These are phyloP conservation scores for Paraphoma sp. DNA, from an alignment of 2,329 filamentous ascomycete genomes.

Conservation along the genomic window DNA sequence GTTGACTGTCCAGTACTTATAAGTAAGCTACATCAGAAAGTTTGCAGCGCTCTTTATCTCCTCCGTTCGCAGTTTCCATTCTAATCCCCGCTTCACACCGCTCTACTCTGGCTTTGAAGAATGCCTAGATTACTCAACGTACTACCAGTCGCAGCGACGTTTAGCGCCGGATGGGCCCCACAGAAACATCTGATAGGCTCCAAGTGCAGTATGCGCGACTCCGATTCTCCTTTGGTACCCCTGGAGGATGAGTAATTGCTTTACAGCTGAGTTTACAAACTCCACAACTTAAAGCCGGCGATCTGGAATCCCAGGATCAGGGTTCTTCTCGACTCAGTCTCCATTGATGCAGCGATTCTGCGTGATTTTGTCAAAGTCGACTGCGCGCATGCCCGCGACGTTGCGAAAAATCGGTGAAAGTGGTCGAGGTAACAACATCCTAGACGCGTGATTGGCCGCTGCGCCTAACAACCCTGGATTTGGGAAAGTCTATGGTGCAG, in stretches of 20 bases:
- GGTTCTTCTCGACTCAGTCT: too few species aligned
- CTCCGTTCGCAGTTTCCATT: background rate
- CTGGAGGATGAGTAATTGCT: background rate
- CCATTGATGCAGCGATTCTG: too few species aligned
- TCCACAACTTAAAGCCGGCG: background rate
- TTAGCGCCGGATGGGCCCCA: background rate
- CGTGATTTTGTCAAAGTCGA: too few species aligned
- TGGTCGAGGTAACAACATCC: background rate
- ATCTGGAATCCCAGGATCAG: background rate
- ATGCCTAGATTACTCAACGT: too few species aligned
- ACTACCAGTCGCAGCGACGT: background rate
- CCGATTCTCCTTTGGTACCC: constrained; percentile 4
- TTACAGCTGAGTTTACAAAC: background rate
- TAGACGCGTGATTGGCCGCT: background rate
- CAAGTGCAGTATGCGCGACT: background rate
- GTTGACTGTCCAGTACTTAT: background rate
- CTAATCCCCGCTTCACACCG: too few species aligned
- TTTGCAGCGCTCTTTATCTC: background rate
- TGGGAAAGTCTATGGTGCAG: too few species aligned
- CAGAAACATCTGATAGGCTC: background rate
- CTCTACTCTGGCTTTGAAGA: too few species aligned
- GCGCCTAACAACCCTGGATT: too few species aligned
- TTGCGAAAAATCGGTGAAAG: background rate
- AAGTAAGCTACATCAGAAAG: background rate
- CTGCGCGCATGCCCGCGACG: background rate